Percentiles rank a stretch among this genome's conserved stretches.
These are phyloP conservation scores for Exophiala mesophila DNA, from an alignment of 2,329 filamentous ascomycete species.

Conservation along the genomic window DNA sequence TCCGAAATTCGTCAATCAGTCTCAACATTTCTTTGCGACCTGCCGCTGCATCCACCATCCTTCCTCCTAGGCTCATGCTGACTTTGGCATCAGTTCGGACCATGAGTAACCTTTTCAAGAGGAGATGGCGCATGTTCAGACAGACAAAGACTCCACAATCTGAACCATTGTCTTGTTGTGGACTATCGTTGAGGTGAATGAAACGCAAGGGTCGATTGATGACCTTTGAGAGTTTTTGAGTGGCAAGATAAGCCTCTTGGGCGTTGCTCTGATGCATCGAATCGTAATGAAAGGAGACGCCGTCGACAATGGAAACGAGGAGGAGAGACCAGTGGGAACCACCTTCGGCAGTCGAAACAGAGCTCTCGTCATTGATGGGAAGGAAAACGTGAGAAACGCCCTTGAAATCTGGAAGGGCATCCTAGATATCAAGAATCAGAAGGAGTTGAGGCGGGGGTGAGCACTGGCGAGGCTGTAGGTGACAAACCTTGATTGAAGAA, in stretches of 20 bases:
- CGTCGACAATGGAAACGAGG: constrained; percentile 80
- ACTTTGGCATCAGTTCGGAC: constrained; percentile 81
- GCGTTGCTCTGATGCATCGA: constrained; percentile 72
- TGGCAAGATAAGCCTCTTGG: constrained; percentile 64
- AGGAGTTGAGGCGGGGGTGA: too few species aligned
- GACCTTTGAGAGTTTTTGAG: constrained; percentile 63
- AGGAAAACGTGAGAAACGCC: constrained; percentile 89
- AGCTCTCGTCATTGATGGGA: constrained; percentile 83
- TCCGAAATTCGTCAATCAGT: constrained; percentile 80
- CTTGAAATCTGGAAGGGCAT: constrained; percentile 74
- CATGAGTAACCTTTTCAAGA: constrained; percentile 74
- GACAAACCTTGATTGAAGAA: constrained; percentile 42
- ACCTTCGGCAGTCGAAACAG: constrained; percentile 72
- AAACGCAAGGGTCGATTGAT: constrained; percentile 65
- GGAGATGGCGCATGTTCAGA: constrained; percentile 87
- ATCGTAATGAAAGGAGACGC: constrained; percentile 95
- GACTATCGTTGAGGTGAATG: constrained; percentile 75
- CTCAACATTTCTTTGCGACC: constrained; percentile 86
- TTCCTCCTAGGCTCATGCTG: constrained; percentile 86
- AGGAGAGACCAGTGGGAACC: constrained; percentile 94
- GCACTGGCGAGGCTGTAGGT: too few species aligned
- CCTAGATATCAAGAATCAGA: too few species aligned
- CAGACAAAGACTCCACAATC: constrained; percentile 98
- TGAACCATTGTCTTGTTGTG: constrained; percentile 84
- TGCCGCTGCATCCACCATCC: constrained; percentile 71